A percentile compares a stretch with the other conserved stretches of the same genome.
phyloP scores from a whole-genome alignment of 2,329 filamentous ascomycete genomes.

The Colletotrichum nymphaeae region DNA sequence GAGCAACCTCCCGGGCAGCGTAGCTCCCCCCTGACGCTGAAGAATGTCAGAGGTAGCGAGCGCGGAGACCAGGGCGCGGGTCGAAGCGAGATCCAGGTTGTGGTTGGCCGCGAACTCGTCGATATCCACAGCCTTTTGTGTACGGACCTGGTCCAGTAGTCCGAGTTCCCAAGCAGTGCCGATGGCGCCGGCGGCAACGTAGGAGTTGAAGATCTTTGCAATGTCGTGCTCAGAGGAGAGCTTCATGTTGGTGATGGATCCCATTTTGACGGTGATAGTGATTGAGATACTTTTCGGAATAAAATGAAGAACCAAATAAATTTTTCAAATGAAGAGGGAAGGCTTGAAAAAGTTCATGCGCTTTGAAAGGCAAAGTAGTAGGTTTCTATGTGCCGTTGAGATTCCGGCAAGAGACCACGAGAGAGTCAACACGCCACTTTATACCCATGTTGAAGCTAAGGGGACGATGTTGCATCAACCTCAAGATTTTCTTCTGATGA shows the following conservation, averaged over 20 bases:
- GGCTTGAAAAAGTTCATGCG: too few species aligned
- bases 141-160: slow-evolving; percentile 18
- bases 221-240: slow-evolving; percentile 3
- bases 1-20: too few species aligned
- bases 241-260: background rate
- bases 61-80: too few species aligned
- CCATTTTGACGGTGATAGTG: background rate
- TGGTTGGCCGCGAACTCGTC: slow-evolving; percentile 34
- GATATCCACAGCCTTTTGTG: slow-evolving; percentile 36
- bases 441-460: background rate
- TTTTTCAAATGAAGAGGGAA: too few species aligned
- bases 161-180: slow-evolving; percentile 31
- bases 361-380: too few species aligned
- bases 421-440: background rate
- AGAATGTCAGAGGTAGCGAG: too few species aligned
- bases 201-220: slow-evolving; percentile 27
- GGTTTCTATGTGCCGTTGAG: too few species aligned
- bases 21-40: too few species aligned
- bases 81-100: background rate
- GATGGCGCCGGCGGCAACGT: slow-evolving; percentile 18
- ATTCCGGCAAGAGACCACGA: background rate
- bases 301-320: too few species aligned
- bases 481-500: background rate
- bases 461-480: background rate
- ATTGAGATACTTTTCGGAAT: too few species aligned